Percentiles rank a stretch among this genome's conserved stretches.
These are phyloP conservation scores for Opeltia flavorubescens DNA, from an alignment of 495 filamentous ascomycete species.

Conservation along the genomic window DNA sequence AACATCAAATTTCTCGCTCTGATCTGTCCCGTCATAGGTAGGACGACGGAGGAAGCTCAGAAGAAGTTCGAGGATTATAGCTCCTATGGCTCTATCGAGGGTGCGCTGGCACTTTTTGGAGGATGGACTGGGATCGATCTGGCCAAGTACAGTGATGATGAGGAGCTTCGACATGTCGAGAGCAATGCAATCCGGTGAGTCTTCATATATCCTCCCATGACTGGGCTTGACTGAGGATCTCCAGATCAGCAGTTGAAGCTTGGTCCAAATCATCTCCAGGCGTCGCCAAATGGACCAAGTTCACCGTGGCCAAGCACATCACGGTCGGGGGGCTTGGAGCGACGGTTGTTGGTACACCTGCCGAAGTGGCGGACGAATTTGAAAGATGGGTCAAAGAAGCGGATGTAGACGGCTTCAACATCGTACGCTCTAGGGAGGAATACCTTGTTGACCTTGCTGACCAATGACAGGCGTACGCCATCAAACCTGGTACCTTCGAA, in stretches of 20 bases:
- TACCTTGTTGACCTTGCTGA: not conserved
- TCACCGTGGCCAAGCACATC: constrained; percentile 47
- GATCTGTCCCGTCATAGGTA: constrained; percentile 35
- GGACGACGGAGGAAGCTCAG: constrained; percentile 38
- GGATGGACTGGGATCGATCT: constrained; percentile 46
- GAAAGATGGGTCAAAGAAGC: constrained; percentile 47
- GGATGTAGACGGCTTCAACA: constrained; percentile 51
- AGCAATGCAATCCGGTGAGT: constrained; percentile 48
- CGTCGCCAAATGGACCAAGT: constrained; percentile 48
- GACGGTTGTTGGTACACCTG: constrained; percentile 38
- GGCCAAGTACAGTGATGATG: constrained; percentile 36
- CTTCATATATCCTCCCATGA: not conserved
- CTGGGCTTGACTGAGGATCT: not conserved
- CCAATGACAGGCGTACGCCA: constrained; percentile 36
- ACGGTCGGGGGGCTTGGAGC: constrained; percentile 46
- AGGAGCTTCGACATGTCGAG: constrained; percentile 42
- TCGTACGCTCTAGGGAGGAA: constrained; percentile 22
- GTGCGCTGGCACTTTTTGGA: constrained; percentile 41
- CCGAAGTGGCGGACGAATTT: constrained; percentile 44
- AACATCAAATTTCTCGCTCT: constrained; percentile 41
- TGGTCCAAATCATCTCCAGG: constrained; percentile 31
- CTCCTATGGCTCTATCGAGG: constrained; percentile 36
- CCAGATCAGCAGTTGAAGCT: constrained; percentile 31
- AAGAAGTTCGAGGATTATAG: constrained; percentile 37
- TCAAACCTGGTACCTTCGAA: constrained; percentile 48